Base-by-base conservation (phyloP, 352 stramenopile species). In the Phytopythium sindhum region DNA sequence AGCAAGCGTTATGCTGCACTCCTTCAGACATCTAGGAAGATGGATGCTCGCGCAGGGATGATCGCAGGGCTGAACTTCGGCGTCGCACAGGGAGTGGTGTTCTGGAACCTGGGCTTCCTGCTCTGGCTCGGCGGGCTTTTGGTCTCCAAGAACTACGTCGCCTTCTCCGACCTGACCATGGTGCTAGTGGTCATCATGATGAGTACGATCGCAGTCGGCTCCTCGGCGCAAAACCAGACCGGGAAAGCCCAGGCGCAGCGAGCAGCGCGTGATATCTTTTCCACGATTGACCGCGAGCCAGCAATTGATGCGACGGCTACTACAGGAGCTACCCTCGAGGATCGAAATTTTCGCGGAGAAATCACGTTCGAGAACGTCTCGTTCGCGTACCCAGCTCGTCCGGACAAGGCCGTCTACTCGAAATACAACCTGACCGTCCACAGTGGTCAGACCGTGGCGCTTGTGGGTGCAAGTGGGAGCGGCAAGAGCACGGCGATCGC, bases 361-460 rank as follows among this genome's bases (percentile, higher is more conserved):
- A 73, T 97, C 59, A 41, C 75, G 17, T 97, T 99, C 63, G 59
- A 86, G 14, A 63, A 95, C 56, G 78, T 99, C 19, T 61, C 54
- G 9, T 98, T 99, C 69, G 72, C 81, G 3, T 99, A 98, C 70
- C 91, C 95, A 11, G 88, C 88, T 2, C 68, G 93, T 33, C 82
- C 81, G 1, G 80, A 93, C 11, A 68, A 78, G 15, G 57, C 50
- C 3, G 82, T 98, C 50, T 90, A 98, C 57, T 79, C 81, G 28
- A 69, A 72, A 44, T 81, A 98, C 54, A 84, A 73, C 52, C 64
- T 98, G 1, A 68, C 69, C 8, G 80, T 84, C 63, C 37, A 64
- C 14, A 77, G 77, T 26, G 86, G 90, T 14, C 33, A 68, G 21
- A 90, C 86, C 0, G 77, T 97, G 24, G 93, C 92, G 10, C 69